Conservation (phyloP, 208 protist genomes). For the Borovskyia barvae region DNA sequence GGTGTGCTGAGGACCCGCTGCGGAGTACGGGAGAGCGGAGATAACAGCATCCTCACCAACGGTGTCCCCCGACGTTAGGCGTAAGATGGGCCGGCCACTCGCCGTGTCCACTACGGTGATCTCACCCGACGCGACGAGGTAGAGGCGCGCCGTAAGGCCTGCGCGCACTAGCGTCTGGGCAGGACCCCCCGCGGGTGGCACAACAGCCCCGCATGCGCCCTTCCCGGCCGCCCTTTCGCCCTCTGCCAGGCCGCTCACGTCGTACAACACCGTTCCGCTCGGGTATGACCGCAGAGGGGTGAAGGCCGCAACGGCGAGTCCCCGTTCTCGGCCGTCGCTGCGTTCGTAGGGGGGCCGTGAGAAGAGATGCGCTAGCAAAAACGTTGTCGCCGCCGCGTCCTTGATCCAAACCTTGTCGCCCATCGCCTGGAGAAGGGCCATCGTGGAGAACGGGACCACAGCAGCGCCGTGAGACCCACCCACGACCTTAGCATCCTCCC, state of each 20-base stretch:
- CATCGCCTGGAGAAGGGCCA: neutral
- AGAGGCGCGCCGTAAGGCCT: neutral
- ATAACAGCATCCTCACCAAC: conserved; percentile 13
- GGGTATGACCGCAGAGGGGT: neutral
- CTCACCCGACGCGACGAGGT: conserved; percentile 5
- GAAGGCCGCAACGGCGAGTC: conserved; percentile 14
- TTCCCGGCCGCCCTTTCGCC: no score
- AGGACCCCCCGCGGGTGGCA: neutral
- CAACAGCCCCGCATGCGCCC: no score
- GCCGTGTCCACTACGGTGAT: conserved; percentile 6
- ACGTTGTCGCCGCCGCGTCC: conserved; percentile 8
- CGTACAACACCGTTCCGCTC: conserved; percentile 9
- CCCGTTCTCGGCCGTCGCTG: conserved; percentile 14
- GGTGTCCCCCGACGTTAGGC: neutral
- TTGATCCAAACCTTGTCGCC: conserved; percentile 9
- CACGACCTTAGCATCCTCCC: neutral
- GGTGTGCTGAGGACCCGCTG: conserved; percentile 4
- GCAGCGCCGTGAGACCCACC: neutral
- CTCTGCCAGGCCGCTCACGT: neutral
- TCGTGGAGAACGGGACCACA: no score
- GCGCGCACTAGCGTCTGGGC: neutral
- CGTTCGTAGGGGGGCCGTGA: conserved; percentile 7
- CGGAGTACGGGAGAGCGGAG: conserved; percentile 5
- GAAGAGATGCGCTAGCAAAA: conserved; percentile 10
- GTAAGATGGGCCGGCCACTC: neutral